Evolutionary conservation across 225 moss, liverwort and hornwort genomes (phyloP).

Genomic region (Ulota crispa): DNA sequence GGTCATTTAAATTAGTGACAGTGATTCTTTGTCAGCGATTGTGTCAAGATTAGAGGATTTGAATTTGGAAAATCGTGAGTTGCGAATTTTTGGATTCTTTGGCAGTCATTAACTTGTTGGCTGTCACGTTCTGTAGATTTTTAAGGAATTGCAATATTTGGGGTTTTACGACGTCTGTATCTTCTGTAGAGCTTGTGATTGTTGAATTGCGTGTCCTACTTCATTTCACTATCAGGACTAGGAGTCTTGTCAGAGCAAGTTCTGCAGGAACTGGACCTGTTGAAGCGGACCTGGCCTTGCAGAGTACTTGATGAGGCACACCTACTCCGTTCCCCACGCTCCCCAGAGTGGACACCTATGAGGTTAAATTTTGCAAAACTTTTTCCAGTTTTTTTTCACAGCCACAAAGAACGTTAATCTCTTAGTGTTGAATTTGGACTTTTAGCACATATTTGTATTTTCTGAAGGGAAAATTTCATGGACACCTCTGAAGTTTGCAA

Average conservation of each 20-base stretch:
- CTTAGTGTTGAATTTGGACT: too few relatives aligned
- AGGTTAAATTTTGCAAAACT: too few relatives aligned
- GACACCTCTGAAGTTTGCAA: too few relatives aligned
- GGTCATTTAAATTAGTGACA: constrained; percentile 14
- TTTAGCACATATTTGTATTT: too few relatives aligned
- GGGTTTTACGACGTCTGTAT: neutral
- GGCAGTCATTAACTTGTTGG: neutral
- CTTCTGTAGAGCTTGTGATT: neutral
- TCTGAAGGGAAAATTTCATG: too few relatives aligned
- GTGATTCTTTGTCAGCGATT: constrained; percentile 21
- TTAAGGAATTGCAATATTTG: neutral
- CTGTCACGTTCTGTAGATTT: neutral
- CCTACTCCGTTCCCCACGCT: too few relatives aligned
- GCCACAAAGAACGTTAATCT: too few relatives aligned
- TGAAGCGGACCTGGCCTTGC: neutral
- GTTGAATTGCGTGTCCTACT: neutral
- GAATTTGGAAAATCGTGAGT: constrained; percentile 8
- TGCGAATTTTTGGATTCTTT: neutral
- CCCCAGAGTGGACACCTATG: too few relatives aligned
- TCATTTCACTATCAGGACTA: neutral
- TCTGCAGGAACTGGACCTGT: neutral
- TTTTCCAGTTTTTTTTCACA: too few relatives aligned
- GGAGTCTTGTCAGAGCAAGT: neutral
- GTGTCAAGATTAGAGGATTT: constrained; percentile 23
- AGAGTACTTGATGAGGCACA: neutral